phyloP scores from a whole-genome alignment of 306 rosid genomes.

The Lathyrus sativus region DNA sequence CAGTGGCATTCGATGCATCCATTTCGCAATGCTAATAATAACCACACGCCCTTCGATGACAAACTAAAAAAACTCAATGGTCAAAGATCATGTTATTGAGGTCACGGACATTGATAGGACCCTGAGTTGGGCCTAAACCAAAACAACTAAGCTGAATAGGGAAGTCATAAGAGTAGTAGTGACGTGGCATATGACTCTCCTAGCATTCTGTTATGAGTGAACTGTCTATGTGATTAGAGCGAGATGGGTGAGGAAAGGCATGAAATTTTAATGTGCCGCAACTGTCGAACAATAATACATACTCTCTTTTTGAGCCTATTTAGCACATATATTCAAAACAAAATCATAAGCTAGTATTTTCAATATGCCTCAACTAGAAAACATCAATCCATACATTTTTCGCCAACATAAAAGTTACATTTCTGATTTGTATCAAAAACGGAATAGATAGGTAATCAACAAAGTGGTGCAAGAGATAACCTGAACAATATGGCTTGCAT shows the following conservation, averaged over 20 bases:
- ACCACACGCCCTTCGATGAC: conserved; percentile 6
- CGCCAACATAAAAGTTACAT: no score
- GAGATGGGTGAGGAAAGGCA: not conserved
- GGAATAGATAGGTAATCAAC: conserved; percentile 27
- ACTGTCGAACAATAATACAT: not conserved
- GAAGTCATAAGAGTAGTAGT: not conserved
- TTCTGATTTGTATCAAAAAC: no score
- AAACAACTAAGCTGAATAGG: not conserved
- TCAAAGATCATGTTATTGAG: conserved; percentile 1
- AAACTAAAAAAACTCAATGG: conserved; percentile 26
- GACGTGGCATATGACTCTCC: not conserved
- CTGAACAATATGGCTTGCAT: conserved; percentile 90
- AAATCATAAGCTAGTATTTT: not conserved
- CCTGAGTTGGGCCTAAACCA: not conserved
- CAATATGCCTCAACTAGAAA: not conserved
- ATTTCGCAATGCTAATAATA: conserved; percentile 18
- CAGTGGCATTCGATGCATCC: conserved; percentile 2
- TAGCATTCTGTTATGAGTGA: not conserved
- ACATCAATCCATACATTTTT: no score
- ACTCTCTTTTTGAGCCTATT: not conserved
- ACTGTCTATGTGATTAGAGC: not conserved
- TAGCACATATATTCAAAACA: not conserved
- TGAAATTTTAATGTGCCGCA: no score
- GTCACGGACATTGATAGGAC: not conserved
- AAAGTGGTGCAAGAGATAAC: conserved; percentile 39